phyloP scores from a whole-genome alignment of 345 rosid genomes.

The Cardamine chenopodiifolia region DNA sequence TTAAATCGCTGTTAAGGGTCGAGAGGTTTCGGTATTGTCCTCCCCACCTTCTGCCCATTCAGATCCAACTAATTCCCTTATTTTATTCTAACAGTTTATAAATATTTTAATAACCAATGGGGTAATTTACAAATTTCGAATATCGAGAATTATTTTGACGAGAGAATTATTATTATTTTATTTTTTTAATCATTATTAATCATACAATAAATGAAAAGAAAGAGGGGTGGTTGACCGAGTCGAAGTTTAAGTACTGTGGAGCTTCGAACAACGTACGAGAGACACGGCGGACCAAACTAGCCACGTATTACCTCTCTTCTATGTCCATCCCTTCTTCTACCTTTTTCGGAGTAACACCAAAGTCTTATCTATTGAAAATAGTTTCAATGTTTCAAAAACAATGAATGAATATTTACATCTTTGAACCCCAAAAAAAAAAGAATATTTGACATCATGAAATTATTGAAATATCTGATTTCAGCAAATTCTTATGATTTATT shows the following conservation, averaged over 20 bases:
- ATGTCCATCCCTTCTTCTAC: neutral
- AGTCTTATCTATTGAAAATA: neutral
- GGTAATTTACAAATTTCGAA: neutral
- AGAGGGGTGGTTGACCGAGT: slow-evolving; percentile 1
- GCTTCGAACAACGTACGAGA: slow-evolving; percentile 42
- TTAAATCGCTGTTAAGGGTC: slow-evolving; percentile 32
- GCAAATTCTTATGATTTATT: slow-evolving; percentile 7
- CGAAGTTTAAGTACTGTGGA: slow-evolving; percentile 10
- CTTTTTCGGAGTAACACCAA: slow-evolving; percentile 3
- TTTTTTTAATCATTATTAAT: neutral
- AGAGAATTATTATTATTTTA: neutral
- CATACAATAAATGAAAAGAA: neutral
- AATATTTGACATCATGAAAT: slow-evolving; percentile 19
- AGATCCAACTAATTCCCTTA: slow-evolving; percentile 30
- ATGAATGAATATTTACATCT: slow-evolving; percentile 9
- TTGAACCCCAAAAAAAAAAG: no score
- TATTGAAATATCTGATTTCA: neutral
- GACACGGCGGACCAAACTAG: slow-evolving; percentile 30
- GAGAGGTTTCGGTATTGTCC: slow-evolving; percentile 26
- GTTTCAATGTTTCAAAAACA: neutral
- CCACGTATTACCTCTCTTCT: slow-evolving; percentile 30
- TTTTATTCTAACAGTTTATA: neutral
- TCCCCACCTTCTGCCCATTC: slow-evolving; percentile 38
- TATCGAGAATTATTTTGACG: neutral
- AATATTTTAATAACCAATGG: neutral